Conservation (phyloP, 257 asterid genomes). For the Fraxinus cuspidata region DNA sequence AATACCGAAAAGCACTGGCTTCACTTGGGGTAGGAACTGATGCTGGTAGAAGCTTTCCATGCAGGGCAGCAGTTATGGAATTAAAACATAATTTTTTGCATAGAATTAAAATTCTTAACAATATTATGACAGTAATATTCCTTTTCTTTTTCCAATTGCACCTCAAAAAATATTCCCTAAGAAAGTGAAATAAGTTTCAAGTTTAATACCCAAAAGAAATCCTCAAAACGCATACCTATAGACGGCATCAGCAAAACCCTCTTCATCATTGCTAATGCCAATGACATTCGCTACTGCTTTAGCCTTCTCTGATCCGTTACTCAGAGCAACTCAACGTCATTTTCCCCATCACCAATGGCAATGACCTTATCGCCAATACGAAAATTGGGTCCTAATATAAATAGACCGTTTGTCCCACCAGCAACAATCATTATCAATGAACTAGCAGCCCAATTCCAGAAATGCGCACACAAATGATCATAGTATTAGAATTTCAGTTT, state of each 20-base stretch:
- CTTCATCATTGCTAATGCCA: slow-evolving; percentile 89
- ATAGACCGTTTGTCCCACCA: neutral
- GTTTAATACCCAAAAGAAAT: neutral
- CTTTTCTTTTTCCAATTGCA: neutral
- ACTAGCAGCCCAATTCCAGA: neutral
- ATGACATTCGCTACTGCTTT: slow-evolving; percentile 83
- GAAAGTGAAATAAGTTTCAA: neutral
- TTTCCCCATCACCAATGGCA: slow-evolving; percentile 99
- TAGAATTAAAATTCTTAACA: neutral
- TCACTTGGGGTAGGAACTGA: too few species aligned
- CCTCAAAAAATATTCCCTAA: neutral
- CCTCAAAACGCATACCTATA: slow-evolving; percentile 81
- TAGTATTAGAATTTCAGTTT: too few species aligned
- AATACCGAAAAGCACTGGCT: too few species aligned
- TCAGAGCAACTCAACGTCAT: slow-evolving; percentile 87
- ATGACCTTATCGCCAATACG: slow-evolving; percentile 44
- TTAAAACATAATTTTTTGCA: neutral
- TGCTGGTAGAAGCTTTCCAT: too few species aligned
- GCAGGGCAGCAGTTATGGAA: too few species aligned
- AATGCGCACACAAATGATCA: neutral
- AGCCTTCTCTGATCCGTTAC: slow-evolving; percentile 90
- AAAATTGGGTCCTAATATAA: neutral
- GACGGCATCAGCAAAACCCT: slow-evolving; percentile 95
- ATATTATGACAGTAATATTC: too few species aligned
- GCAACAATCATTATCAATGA: neutral